These are phyloP conservation scores for Typha latifolia DNA, from an alignment of 176 grass and related monocot genomes.

Conservation along the genomic window DNA sequence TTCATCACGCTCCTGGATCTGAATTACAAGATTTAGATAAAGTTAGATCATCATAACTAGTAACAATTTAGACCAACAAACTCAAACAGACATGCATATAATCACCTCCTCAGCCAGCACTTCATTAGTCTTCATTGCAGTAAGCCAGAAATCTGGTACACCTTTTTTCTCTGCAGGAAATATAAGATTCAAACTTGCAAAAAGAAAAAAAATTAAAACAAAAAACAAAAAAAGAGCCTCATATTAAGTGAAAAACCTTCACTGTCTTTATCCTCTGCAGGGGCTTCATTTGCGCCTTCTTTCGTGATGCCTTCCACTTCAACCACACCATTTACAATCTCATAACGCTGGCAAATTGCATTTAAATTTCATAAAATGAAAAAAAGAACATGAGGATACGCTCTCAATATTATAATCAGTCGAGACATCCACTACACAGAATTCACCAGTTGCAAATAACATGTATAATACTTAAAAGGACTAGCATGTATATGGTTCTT, in stretches of 20 bases:
- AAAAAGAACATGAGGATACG: background rate
- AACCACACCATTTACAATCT: conserved; percentile 77
- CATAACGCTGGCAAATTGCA: conserved; percentile 48
- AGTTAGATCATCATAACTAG: background rate
- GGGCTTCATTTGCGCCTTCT: conserved; percentile 40
- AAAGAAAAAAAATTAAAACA: background rate
- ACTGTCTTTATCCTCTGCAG: conserved; percentile 40
- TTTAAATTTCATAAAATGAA: background rate
- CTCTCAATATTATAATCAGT: background rate
- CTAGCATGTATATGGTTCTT: too few relatives aligned
- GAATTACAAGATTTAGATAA: conserved; percentile 1
- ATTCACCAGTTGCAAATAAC: too few relatives aligned
- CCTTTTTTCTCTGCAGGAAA: conserved; percentile 49
- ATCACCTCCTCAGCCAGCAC: conserved; percentile 76
- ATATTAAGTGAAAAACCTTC: background rate
- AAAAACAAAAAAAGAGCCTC: background rate
- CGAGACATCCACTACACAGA: too few relatives aligned
- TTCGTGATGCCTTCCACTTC: conserved; percentile 62
- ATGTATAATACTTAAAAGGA: too few relatives aligned
- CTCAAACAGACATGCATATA: background rate
- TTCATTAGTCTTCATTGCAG: conserved; percentile 87
- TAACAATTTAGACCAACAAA: background rate
- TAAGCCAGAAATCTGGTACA: conserved; percentile 94
- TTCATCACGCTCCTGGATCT: conserved; percentile 94
- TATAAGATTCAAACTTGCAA: background rate